Conservation (phyloP, 192 early-diverging fungal genomes). For the Gigaspora rosea region DNA sequence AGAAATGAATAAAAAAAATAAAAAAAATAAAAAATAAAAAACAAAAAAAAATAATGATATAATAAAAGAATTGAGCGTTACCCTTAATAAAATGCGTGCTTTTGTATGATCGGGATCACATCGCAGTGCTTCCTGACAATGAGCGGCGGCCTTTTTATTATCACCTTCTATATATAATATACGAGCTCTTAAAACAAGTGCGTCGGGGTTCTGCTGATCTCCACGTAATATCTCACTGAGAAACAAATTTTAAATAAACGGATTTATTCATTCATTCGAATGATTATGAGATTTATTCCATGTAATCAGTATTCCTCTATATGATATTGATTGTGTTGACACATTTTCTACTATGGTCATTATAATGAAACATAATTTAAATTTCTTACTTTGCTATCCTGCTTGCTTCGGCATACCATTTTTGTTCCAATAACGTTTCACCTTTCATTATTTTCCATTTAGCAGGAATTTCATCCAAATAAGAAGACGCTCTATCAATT, state of each 20-base stretch:
- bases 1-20: neutral
- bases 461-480: conserved; percentile 45
- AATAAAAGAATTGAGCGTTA: neutral
- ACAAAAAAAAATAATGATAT: no score
- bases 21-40: neutral
- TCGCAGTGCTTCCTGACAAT: conserved; percentile 62
- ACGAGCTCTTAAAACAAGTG: conserved; percentile 64
- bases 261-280: no score
- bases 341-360: no score
- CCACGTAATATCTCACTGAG: conserved; percentile 57
- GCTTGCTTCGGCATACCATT: conserved; percentile 65
- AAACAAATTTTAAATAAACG: neutral
- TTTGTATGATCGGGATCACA: conserved; percentile 79
- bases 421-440: conserved; percentile 62
- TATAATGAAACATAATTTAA: neutral
- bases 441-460: conserved; percentile 69
- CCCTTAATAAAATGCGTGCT: conserved; percentile 58
- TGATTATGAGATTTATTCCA: no score
- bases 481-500: conserved; percentile 47
- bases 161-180: conserved; percentile 74
- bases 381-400: conserved; percentile 43
- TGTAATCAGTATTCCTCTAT: no score
- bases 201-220: conserved; percentile 71
- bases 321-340: no score
- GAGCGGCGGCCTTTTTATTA: conserved; percentile 51